These are phyloP conservation scores for Alnus glutinosa DNA, from an alignment of 306 rosid species.

Conservation along the genomic window DNA sequence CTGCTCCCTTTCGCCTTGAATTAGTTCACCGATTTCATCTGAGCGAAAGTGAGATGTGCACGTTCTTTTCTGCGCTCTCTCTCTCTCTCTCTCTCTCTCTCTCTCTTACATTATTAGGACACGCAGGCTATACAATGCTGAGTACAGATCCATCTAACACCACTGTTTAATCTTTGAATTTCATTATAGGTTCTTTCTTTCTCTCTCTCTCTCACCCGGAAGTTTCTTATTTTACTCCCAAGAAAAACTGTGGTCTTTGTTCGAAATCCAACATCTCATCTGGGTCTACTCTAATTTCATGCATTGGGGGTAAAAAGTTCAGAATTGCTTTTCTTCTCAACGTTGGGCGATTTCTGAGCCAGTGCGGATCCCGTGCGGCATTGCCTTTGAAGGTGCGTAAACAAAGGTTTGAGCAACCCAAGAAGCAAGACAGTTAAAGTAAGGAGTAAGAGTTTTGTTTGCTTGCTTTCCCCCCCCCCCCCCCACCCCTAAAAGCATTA, in stretches of 20 bases:
- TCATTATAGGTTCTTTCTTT: neutral
- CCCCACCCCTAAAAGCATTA: too few species aligned
- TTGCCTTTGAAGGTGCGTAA: neutral
- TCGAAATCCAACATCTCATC: too few species aligned
- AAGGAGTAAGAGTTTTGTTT: neutral
- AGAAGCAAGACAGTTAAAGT: neutral
- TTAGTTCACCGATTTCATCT: conserved; percentile 17
- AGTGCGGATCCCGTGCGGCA: neutral
- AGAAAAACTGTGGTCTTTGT: neutral
- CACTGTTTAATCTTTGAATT: neutral
- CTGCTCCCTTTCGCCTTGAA: conserved; percentile 4
- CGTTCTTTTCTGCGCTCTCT: neutral
- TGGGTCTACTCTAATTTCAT: neutral
- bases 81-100: neutral
- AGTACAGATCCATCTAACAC: neutral
- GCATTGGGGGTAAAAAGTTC: neutral
- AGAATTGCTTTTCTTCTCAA: neutral
- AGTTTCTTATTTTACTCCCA: neutral
- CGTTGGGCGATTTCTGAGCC: neutral
- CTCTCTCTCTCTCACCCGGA: neutral
- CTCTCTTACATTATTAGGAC: conserved; percentile 29
- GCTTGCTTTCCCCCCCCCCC: neutral
- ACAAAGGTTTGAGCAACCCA: conserved; percentile 1
- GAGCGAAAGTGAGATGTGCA: neutral
- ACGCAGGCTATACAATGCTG: neutral